Evolutionary conservation across 139 green algal species (phyloP), one percentile per base, ranked within the genome.

Genomic region (Chlamydomonas sp.): DNA sequence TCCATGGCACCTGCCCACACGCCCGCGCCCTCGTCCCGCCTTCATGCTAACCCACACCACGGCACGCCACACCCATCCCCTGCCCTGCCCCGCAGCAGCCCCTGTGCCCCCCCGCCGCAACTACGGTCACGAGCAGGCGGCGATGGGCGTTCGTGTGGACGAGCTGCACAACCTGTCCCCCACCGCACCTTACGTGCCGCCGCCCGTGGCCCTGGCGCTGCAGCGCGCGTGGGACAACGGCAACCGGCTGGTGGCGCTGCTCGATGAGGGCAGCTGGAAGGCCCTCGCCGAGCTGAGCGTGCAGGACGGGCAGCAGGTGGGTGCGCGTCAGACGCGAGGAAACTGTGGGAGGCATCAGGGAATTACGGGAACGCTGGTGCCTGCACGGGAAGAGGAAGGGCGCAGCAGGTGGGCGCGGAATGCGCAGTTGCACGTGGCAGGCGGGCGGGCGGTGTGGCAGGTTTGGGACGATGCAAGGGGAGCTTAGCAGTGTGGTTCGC

Each of bases 211-310:
- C 2, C 77, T 95, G n/a, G 91, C 90, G 80, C 90, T 96, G 64
- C 94, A 96, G 87, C 75, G 90, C 83, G 87, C 95, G 79, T 96
- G 94, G 94, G 94, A 96, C 90, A 88, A 67, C 10, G 93, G 92
- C 69, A 93, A 93, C 85, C 88, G 90, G 75, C 90, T 96, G 60
- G 93, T 96, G 15, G 90, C 86, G 7, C 63, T 95, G 76, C 85
- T 96, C 77, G 90, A 96, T 86, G 91, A 96, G 9, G 80, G 83
- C 15, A 69, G 76, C 14, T 93, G 89, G 89, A 80, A 90, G 66
- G 88, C 83, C 57, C 87, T 92, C 7, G 78, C 84, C 17, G 79
- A 89, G 78, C 74, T 93, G 86, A 72, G 62, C 57, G 8, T 87
- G 59, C 14, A 68, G 14, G 80, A 92, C 16, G 81, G 85, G 10